phyloP scores from a whole-genome alignment of 78 protist genomes.

The Corallochytrium limacisporum region DNA sequence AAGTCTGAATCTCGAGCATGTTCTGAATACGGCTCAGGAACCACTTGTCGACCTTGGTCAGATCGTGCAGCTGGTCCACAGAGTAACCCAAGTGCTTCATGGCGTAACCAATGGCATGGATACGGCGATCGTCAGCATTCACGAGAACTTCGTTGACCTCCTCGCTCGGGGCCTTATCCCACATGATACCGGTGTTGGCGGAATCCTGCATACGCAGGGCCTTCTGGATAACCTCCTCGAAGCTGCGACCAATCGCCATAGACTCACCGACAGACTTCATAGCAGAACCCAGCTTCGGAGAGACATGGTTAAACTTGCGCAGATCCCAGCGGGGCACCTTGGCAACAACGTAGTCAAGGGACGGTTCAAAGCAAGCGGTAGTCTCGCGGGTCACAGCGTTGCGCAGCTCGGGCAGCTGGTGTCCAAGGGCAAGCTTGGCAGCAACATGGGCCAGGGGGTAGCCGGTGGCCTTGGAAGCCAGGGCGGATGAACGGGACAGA shows the following conservation, averaged over 20 bases:
- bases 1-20: conserved; percentile 44
- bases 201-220: conserved; percentile 52
- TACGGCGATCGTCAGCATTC: conserved; percentile 63
- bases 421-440: conserved; percentile 85
- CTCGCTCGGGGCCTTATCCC: conserved; percentile 8
- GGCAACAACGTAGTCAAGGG: conserved; percentile 65
- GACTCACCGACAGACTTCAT: conserved; percentile 95
- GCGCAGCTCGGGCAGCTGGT: conserved; percentile 3
- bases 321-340: conserved; percentile 50
- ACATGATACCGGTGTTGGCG: conserved; percentile 7
- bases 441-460: conserved; percentile 92
- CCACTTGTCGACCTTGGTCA: conserved; percentile 81
- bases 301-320: conserved; percentile 60
- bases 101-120: conserved; percentile 64
- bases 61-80: conserved; percentile 56
- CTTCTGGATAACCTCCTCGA: conserved; percentile 86
- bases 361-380: conserved; percentile 91
- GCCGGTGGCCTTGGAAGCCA: conserved; percentile 95
- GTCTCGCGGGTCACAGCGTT: conserved; percentile 72
- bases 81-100: conserved; percentile 27
- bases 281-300: conserved; percentile 44
- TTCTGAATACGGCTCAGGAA: conserved; percentile 65
- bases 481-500: conserved; percentile 82
- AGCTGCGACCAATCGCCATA: conserved; percentile 92
- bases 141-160: conserved; percentile 16